These are phyloP conservation scores for Aspergillus brasiliensis DNA, from an alignment of 2,329 filamentous ascomycete genomes.

Conservation along the genomic window DNA sequence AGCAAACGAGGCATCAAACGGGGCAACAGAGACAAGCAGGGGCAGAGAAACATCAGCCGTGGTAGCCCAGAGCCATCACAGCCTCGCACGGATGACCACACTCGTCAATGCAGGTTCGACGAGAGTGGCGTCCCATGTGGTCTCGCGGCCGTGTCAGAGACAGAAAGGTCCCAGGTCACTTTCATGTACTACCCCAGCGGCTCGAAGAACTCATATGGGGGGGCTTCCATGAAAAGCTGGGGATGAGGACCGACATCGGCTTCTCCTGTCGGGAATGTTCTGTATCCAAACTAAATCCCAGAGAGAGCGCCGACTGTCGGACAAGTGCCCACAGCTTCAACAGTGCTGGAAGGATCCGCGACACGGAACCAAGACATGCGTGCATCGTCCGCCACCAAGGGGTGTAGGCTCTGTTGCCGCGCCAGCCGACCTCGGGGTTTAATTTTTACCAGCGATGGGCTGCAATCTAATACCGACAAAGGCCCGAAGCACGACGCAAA, in stretches of 20 bases:
- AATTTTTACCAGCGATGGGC: constrained; percentile 41
- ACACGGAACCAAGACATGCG: neutral
- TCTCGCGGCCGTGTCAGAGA: neutral
- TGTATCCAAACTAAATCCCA: neutral
- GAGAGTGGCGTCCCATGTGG: neutral
- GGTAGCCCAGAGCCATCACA: neutral
- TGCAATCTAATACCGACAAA: constrained; percentile 34
- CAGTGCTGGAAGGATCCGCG: neutral
- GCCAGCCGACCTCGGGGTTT: constrained; percentile 8
- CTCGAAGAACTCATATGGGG: neutral
- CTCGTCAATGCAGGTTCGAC: neutral
- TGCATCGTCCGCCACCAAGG: neutral
- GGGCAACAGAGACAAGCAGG: constrained; percentile 3
- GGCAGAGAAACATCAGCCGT: neutral
- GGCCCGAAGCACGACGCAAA: constrained; percentile 14
- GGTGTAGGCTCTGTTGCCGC: neutral
- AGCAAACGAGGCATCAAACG: constrained; percentile 5
- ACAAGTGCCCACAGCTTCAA: neutral
- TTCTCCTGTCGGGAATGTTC: neutral
- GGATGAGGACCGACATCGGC: neutral
- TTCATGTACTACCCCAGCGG: neutral
- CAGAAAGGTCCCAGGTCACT: neutral
- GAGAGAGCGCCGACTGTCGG: neutral
- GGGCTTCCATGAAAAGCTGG: neutral
- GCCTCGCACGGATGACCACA: neutral